A percentile compares a stretch with the other conserved stretches of the same genome.
Evolutionary conservation across 352 stramenopile genomes (phyloP).

Genomic region (Phytophthora europaea): DNA sequence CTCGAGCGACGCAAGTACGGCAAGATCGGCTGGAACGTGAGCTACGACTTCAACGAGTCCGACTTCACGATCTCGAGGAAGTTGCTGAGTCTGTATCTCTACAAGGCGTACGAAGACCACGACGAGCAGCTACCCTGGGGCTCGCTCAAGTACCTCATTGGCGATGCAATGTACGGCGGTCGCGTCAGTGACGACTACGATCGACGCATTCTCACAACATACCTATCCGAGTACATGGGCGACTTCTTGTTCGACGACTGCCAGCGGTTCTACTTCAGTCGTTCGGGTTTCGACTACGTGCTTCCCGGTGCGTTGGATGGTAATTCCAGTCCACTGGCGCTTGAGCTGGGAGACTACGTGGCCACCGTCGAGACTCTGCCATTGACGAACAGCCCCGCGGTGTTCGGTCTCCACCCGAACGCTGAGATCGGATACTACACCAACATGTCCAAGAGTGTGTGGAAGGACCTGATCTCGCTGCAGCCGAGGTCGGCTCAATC

Average conservation of each 20-base stretch:
- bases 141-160: conserved; percentile 96
- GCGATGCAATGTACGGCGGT: conserved; percentile 97
- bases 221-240: conserved; percentile 97
- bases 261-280: conserved; percentile 95
- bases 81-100: conserved; percentile 93
- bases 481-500: conserved; percentile 90
- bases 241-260: conserved; percentile 97
- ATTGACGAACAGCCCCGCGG: conserved; percentile 94
- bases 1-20: conserved; percentile 97
- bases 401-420: conserved; percentile 97
- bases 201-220: conserved; percentile 94
- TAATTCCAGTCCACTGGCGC: conserved; percentile 15
- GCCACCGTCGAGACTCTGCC: conserved; percentile 91
- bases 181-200: conserved; percentile 97
- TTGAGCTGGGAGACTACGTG: conserved; percentile 83
- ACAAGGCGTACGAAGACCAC: conserved; percentile 93
- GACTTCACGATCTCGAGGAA: conserved; percentile 96
- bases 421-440: conserved; percentile 98
- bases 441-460: conserved; percentile 96
- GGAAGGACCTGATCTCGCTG: conserved; percentile 93
- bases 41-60: conserved; percentile 98
- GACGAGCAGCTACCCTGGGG: conserved; percentile 96
- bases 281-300: conserved; percentile 95
- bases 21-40: conserved; percentile 98
- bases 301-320: conserved; percentile 56